Conservation (phyloP, 192 early-diverging fungal species). For the Chytriomyces confervae region DNA sequence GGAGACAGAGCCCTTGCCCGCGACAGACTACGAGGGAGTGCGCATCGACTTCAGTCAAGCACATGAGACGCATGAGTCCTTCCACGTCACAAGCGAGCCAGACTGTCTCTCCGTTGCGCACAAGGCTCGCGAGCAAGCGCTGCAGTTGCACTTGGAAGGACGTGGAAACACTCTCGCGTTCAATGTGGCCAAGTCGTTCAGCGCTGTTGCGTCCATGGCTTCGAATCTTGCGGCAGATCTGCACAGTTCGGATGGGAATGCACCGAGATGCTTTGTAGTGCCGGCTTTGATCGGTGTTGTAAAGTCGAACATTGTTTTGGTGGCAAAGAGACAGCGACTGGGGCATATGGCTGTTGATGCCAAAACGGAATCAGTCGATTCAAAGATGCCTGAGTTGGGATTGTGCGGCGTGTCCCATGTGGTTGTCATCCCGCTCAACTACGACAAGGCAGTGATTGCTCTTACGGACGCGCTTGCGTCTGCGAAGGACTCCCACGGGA, state of each 20-base stretch:
- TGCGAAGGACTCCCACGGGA: background rate
- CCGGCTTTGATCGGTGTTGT: background rate
- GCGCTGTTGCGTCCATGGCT: background rate
- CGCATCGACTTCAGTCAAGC: no score
- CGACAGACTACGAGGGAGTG: no score
- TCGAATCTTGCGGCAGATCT: slow-evolving; percentile 1
- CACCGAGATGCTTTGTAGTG: background rate
- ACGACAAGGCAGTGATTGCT: background rate
- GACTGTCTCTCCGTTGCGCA: no score
- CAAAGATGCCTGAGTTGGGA: background rate
- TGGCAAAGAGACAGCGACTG: background rate
- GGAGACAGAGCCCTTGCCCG: no score
- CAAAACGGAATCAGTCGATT: background rate
- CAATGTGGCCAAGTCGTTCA: no score
- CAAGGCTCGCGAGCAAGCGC: no score
- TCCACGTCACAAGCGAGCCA: no score
- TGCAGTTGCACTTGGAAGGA: no score
- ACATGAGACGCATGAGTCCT: no score
- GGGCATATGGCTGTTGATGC: no score
- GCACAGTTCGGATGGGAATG: background rate
- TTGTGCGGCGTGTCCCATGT: background rate
- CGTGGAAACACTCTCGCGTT: no score
- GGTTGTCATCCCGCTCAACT: slow-evolving; percentile 21
- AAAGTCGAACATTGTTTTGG: background rate
- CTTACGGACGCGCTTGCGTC: slow-evolving; percentile 8